phyloP scores from a whole-genome alignment of 805 yeast genomes.

The Lipomyces mesembrius region DNA sequence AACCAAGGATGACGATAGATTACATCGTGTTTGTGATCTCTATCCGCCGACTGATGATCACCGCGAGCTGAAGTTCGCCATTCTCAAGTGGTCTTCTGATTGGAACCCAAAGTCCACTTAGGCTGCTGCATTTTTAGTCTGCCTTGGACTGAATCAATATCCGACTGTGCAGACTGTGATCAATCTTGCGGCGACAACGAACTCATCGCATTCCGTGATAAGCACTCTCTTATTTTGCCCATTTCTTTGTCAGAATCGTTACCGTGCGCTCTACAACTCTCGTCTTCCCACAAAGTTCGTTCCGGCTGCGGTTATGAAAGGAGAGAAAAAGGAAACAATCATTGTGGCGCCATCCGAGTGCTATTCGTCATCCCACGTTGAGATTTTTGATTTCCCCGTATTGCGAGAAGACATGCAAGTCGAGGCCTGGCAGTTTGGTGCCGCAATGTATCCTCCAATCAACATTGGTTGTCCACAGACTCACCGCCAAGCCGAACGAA shows the following conservation, averaged over 20 bases:
- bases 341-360: slow-evolving; percentile 31
- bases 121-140: slow-evolving; percentile 41
- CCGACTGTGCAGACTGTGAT: slow-evolving; percentile 43
- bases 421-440: slow-evolving; percentile 45
- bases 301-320: slow-evolving; percentile 31
- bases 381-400: slow-evolving; percentile 44
- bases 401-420: slow-evolving; percentile 36
- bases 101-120: slow-evolving; percentile 42
- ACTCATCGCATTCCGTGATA: slow-evolving; percentile 27
- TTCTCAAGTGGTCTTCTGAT: slow-evolving; percentile 40
- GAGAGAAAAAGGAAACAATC: slow-evolving; percentile 18
- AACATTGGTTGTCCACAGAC: slow-evolving; percentile 30
- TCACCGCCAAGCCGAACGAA: slow-evolving; percentile 40
- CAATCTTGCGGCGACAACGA: slow-evolving; percentile 21
- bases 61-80: slow-evolving; percentile 41
- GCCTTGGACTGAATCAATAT: slow-evolving; percentile 42
- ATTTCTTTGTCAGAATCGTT: slow-evolving; percentile 38
- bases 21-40: slow-evolving; percentile 40
- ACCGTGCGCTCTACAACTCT: slow-evolving; percentile 25
- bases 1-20: slow-evolving; percentile 24
- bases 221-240: slow-evolving; percentile 44
- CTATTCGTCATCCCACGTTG: slow-evolving; percentile 33
- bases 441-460: slow-evolving; percentile 41
- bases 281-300: slow-evolving; percentile 26
- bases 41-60: slow-evolving; percentile 44